Percentiles rank a stretch among this genome's conserved stretches.
Conservation (phyloP, 2,329 filamentous ascomycete species). For the Juglanconis sp. region DNA sequence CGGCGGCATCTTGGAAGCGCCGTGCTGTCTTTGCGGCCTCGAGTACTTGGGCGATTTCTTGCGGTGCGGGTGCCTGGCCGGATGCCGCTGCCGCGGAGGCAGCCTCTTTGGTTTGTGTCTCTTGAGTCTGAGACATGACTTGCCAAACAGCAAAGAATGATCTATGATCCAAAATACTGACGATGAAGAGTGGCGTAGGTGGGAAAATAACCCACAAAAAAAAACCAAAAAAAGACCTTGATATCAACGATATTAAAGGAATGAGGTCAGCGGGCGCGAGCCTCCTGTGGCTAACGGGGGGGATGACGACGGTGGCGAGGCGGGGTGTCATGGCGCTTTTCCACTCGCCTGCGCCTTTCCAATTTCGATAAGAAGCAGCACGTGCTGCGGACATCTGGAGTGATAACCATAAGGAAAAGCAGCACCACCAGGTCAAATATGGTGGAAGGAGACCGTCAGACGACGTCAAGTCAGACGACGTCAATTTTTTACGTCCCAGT, state of each 20-base stretch:
- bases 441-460: too few relatives aligned
- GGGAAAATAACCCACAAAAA: neutral
- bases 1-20: conserved; percentile 17
- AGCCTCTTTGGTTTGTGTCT: conserved; percentile 5
- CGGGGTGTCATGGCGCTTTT: too few relatives aligned
- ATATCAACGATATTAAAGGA: neutral
- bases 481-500: too few relatives aligned
- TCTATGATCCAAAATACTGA: neutral
- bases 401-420: too few relatives aligned
- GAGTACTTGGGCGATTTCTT: conserved; percentile 8
- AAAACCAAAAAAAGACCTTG: too few relatives aligned
- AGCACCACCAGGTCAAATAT: too few relatives aligned
- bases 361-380: too few relatives aligned
- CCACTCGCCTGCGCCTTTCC: too few relatives aligned
- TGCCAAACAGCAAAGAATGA: neutral
- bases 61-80: neutral
- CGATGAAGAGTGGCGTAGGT: neutral
- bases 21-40: conserved; percentile 14
- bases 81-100: neutral
- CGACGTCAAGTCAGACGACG: too few relatives aligned
- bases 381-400: too few relatives aligned
- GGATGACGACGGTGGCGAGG: conserved; percentile 12
- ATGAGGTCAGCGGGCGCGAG: neutral
- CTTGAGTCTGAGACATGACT: conserved; percentile 5
- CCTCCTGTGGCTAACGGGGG: conserved; percentile 9